Base-by-base conservation (phyloP, 805 yeast genomes). In the Saccharomycopsis microspora region DNA sequence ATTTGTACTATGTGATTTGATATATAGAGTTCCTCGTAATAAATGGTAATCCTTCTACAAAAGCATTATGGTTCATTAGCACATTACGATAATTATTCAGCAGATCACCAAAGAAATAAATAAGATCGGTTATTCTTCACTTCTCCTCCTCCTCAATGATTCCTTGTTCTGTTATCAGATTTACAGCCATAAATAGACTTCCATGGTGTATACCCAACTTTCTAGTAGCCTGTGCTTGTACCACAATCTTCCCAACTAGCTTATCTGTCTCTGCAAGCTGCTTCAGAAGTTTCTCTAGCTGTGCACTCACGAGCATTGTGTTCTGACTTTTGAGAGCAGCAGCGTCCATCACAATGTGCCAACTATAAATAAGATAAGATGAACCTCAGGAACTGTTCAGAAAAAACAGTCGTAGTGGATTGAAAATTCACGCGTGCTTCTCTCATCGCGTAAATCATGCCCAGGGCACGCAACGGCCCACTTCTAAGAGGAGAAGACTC, bases 101-200 rank as follows among this genome's bases (percentile, higher is more conserved):
- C 19, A 19, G 19, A 34, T 34, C 37, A 34, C 37, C 37, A n/a
- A 10, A 10, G 37, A 34, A 10, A 34, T 10, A n/a, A 34, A 34
- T 34, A 34, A 34, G 11, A 10, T 10, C 10, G 37, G 37, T 34
- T 39, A 2, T 9, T n/a, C 9, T 11, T 8, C 9, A 19, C 41
- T 41, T 38, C 47, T 30, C 34, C 32, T 11, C 40, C n/a, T 11
- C 45, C 19, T 29, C 34, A 29, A 41, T 35, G 11, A 50, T 44
- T 36, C 43, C 49, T 28, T 48, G 49, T 32, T 51, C 54, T 9
- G 48, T 49, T 40, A 51, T 45, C 6, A 42, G 46, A 35, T 45
- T 49, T 3, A 45, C 54, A 4, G 52, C 52, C 54, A 51, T 51
- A 34, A 51, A 51, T 32, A 51, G 31, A 32, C 49, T 42, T 5